Conservation (phyloP, 805 yeast species). For the Saccharomycopsis fermentans region DNA sequence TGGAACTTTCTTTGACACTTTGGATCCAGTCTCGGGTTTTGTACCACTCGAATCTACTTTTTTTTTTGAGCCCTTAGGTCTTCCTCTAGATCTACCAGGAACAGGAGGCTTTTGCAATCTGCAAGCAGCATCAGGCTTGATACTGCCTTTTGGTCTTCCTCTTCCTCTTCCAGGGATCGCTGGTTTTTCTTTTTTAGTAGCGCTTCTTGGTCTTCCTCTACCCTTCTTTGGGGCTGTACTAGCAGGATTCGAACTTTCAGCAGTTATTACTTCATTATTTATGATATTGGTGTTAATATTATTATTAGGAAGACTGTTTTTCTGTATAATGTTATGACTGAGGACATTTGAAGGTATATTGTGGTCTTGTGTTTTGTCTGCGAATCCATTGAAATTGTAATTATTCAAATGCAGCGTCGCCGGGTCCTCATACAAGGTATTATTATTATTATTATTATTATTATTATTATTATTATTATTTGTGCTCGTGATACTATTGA, state of each 20-base stretch:
- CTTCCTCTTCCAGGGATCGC: not conserved
- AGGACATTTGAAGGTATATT: not conserved
- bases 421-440: not conserved
- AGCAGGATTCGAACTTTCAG: not conserved
- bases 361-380: not conserved
- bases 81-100: not conserved
- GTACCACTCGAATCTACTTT: not conserved
- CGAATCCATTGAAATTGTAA: not conserved
- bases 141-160: not conserved
- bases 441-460: not conserved
- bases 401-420: not conserved
- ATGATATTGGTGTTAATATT: not conserved
- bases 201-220: not conserved
- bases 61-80: not conserved
- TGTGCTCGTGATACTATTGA: too few relatives aligned
- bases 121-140: not conserved
- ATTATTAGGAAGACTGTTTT: not conserved
- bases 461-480: not conserved
- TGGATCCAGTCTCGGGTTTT: not conserved
- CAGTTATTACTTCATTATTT: not conserved
- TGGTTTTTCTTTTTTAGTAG: not conserved
- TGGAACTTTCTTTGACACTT: not conserved
- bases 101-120: not conserved
- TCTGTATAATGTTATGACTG: not conserved
- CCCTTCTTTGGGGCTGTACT: not conserved